Conservation (phyloP, 106 monocot species). For the Platanthera guangdongensis region DNA sequence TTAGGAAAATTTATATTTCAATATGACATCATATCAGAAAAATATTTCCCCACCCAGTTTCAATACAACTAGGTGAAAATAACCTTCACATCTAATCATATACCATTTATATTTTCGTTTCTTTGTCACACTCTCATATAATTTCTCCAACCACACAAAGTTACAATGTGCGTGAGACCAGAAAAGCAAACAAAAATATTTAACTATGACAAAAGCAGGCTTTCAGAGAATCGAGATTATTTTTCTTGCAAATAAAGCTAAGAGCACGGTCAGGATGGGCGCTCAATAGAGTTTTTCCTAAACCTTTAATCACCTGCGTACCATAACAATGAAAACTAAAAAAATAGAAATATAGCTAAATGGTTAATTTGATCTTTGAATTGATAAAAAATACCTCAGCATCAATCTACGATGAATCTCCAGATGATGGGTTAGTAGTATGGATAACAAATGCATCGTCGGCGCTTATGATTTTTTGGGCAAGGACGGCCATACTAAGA, state of each 20-base stretch:
- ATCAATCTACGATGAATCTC: constrained; percentile 88
- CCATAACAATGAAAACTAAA: neutral
- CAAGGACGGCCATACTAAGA: constrained; percentile 91
- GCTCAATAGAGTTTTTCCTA: constrained; percentile 94
- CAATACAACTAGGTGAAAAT: neutral
- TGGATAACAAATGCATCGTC: constrained; percentile 98
- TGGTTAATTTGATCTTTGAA: neutral
- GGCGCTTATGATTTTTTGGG: constrained; percentile 87
- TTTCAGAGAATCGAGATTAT: constrained; percentile 60
- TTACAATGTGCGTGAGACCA: no score
- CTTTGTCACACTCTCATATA: no score
- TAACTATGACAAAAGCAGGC: constrained; percentile 16
- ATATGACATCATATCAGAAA: no score
- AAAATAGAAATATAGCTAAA: neutral
- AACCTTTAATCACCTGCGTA: constrained; percentile 78
- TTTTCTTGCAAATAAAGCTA: constrained; percentile 80
- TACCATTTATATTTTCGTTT: no score
- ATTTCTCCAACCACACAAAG: no score
- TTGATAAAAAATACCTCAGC: constrained; percentile 48
- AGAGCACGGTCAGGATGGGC: constrained; percentile 92
- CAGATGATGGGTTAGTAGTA: constrained; percentile 85
- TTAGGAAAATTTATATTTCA: no score
- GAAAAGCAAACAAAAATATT: neutral
- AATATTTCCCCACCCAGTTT: neutral
- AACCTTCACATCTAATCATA: no score